Conservation (phyloP, 2,329 filamentous ascomycete species). For the Didymella pinodella region DNA sequence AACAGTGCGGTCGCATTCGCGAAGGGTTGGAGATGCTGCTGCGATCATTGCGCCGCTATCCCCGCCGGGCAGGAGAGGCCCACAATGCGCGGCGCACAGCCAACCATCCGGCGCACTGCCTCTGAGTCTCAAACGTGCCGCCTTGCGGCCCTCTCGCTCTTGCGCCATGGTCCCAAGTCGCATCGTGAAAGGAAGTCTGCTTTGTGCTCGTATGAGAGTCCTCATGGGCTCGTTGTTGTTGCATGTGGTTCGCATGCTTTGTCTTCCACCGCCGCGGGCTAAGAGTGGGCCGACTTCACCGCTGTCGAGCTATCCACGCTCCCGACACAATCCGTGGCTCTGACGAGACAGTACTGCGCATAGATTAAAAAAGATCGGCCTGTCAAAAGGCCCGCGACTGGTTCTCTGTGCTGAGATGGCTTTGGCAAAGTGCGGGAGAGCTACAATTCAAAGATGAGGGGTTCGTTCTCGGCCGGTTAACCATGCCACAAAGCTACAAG, state of each 20-base stretch:
- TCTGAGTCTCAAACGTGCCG: constrained; percentile 39
- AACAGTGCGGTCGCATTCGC: constrained; percentile 18
- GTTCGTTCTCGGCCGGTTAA: constrained; percentile 37
- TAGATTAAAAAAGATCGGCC: constrained; percentile 28
- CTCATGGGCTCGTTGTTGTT: constrained; percentile 22
- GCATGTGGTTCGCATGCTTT: constrained; percentile 38
- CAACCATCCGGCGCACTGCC: constrained; percentile 39
- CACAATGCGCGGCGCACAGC: constrained; percentile 37
- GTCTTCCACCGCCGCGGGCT: constrained; percentile 31
- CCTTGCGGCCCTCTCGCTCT: constrained; percentile 28
- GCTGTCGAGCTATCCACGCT: constrained; percentile 35
- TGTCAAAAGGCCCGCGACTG: constrained; percentile 33
- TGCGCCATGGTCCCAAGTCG: constrained; percentile 17
- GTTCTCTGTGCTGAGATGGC: constrained; percentile 25
- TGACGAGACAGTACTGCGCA: constrained; percentile 30
- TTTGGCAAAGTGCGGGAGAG: constrained; percentile 43
- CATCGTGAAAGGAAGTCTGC: constrained; percentile 13
- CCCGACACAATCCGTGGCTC: constrained; percentile 36
- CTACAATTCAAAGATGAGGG: constrained; percentile 36
- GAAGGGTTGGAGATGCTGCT: constrained; percentile 29
- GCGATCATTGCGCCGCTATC: constrained; percentile 27
- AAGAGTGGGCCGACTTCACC: constrained; percentile 37
- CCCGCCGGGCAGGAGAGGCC: constrained; percentile 23
- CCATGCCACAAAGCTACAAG: constrained; percentile 35
- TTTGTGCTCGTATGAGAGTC: constrained; percentile 19